phyloP scores from a whole-genome alignment of 371 early-diverging fungal genomes.

The Mortierella sp. region DNA sequence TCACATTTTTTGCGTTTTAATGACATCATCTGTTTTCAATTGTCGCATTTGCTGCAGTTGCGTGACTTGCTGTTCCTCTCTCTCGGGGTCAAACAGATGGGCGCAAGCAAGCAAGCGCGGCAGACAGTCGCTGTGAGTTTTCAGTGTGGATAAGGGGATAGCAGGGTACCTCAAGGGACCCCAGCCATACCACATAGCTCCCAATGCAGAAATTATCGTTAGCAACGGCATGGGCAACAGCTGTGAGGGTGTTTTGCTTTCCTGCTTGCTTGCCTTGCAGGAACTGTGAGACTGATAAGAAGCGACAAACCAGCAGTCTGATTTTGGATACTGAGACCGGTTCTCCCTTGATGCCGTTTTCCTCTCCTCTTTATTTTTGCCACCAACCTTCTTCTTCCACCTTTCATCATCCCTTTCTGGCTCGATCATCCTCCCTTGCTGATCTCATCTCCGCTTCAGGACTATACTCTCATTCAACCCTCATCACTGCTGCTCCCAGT shows the following conservation, averaged over 20 bases:
- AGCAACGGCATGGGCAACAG: too few relatives aligned
- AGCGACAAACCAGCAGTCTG: too few relatives aligned
- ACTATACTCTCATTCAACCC: not conserved
- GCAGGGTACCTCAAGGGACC: too few relatives aligned
- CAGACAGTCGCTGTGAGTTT: too few relatives aligned
- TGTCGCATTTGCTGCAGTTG: not conserved
- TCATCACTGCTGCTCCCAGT: not conserved
- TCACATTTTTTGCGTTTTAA: not conserved
- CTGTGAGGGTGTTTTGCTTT: too few relatives aligned
- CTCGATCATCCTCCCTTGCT: not conserved
- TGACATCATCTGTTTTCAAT: not conserved
- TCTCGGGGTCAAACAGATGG: not conserved
- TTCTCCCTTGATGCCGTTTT: slow-evolving; percentile 1
- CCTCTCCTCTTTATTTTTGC: not conserved
- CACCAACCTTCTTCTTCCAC: slow-evolving; percentile 1
- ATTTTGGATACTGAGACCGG: not conserved
- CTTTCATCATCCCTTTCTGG: not conserved
- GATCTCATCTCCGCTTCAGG: not conserved
- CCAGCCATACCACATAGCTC: too few relatives aligned
- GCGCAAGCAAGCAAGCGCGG: not conserved
- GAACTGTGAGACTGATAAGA: too few relatives aligned
- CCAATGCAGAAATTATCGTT: too few relatives aligned
- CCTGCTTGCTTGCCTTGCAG: too few relatives aligned
- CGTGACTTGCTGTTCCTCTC: not conserved
- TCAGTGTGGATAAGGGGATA: too few relatives aligned